Evolutionary conservation across 108 stramenopile species (phyloP), one percentile per base, ranked within the genome.

Genomic region (Aurantiochytrium sp.): DNA sequence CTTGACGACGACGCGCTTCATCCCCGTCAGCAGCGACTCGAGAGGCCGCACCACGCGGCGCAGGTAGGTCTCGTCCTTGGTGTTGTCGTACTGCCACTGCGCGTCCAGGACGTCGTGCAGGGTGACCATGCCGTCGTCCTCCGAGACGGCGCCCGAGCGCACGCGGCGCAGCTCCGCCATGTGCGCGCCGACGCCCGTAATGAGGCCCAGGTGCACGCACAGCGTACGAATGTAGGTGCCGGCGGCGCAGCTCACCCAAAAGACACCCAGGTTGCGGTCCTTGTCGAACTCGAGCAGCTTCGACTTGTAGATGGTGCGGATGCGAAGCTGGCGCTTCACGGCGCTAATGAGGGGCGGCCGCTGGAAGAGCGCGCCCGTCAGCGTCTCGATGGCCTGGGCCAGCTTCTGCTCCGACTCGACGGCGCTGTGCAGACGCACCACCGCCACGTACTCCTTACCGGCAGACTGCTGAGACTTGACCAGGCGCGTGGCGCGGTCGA

Each of bases 91-190:
- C 54, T 96, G 95, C 93, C 97, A 97, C 89, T 99, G 98, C 6
- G 99, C 99, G 92, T 99, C 99, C 88, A 99, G 91, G 50, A 99
- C 97, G 90, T 99, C 99, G 89, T 99, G 99, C 98, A 99, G 97
- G 53, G 99, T 99, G 24, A 96, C 95, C 92, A 99, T 86, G 89
- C 98, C 96, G 86, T 97, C 95, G 31, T 94, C 81, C 91, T 99
- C 98, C 37, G 91, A 90, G 89, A 94, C 39, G 6, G 97, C 97
- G 52, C 99, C 99, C 24, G 96, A 96, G 85, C 98, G 92, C 12
- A 98, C 97, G 45, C 99, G 95, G 21, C 99, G 93, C 37, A 99
- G 92, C 91, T 99, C 99, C 91, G 98, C 97, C 99, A 99, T 99
- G 93, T 99, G 99, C 50, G 97, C 99, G n/a, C 99, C 99, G 4